phyloP scores from a whole-genome alignment of 1,139 yeast species.

The Lodderomyces orthopsilosis region DNA sequence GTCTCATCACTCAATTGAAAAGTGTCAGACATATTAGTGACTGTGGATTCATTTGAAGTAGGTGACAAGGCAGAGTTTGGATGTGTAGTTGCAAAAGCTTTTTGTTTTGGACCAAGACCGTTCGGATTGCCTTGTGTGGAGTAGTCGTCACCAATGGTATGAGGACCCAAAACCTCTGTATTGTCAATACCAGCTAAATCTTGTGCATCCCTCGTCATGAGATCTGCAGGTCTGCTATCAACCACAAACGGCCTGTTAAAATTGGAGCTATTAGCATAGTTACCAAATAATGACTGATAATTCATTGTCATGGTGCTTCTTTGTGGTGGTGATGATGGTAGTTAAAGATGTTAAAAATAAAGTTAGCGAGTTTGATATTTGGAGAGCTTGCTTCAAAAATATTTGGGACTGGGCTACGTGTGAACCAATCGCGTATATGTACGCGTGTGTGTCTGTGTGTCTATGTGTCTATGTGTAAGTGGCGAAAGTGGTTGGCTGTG shows the following conservation, averaged over 20 bases:
- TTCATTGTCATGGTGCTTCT: constrained; percentile 12
- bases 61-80: background rate
- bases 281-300: constrained; percentile 14
- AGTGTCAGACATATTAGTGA: constrained; percentile 15
- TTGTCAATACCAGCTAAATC: background rate
- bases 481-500: too few relatives aligned
- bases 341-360: too few relatives aligned
- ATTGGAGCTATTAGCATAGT: constrained; percentile 3
- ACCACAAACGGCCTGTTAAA: background rate
- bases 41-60: background rate
- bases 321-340: background rate
- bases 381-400: too few relatives aligned
- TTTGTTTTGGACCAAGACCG: background rate
- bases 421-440: too few relatives aligned
- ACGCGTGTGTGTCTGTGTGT: background rate
- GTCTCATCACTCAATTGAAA: constrained; percentile 23
- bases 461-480: background rate
- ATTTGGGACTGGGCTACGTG: too few relatives aligned
- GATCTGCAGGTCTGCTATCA: background rate
- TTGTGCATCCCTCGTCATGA: background rate
- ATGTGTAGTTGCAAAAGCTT: background rate
- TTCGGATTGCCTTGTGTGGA: constrained; percentile 1
- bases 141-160: too few relatives aligned
- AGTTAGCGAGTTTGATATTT: too few relatives aligned
- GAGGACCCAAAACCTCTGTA: too few relatives aligned